Percentiles rank a stretch among this genome's conserved stretches.
Conservation (phyloP, 2,329 filamentous ascomycete species). For the Curvularia hawaiiensis region DNA sequence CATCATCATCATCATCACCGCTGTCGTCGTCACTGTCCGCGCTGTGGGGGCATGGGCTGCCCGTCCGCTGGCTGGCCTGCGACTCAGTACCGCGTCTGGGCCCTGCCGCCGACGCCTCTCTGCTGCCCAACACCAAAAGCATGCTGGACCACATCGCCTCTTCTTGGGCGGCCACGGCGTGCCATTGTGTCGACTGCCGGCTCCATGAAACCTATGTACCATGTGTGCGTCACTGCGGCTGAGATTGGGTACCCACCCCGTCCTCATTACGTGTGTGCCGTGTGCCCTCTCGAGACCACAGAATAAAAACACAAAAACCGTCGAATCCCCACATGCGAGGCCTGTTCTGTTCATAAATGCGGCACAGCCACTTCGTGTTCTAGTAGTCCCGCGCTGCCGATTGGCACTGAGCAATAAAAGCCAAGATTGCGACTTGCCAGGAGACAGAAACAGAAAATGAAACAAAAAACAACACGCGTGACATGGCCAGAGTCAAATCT, state of each 20-base stretch:
- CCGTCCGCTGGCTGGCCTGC: neutral
- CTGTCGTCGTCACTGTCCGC: neutral
- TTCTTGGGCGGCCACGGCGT: no score
- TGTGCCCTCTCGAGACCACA: neutral
- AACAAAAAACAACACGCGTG: neutral
- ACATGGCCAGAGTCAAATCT: neutral
- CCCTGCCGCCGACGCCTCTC: neutral
- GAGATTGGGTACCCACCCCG: constrained; percentile 1
- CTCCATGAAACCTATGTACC: neutral
- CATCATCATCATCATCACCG: neutral
- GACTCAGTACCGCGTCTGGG: neutral
- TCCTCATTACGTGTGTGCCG: neutral
- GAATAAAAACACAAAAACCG: neutral
- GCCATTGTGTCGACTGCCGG: neutral
- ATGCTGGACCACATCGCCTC: neutral
- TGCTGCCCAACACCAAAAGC: neutral
- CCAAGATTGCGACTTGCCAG: neutral
- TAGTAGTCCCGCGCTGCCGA: no score
- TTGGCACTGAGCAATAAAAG: neutral
- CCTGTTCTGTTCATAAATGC: neutral
- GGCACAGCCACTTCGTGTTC: neutral
- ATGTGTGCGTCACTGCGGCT: constrained; percentile 7
- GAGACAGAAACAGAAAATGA: neutral
- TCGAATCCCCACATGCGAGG: neutral
- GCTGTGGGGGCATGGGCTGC: no score